These are phyloP conservation scores for Trypanosoma rangeli DNA, from an alignment of 208 protist species.

Conservation along the genomic window DNA sequence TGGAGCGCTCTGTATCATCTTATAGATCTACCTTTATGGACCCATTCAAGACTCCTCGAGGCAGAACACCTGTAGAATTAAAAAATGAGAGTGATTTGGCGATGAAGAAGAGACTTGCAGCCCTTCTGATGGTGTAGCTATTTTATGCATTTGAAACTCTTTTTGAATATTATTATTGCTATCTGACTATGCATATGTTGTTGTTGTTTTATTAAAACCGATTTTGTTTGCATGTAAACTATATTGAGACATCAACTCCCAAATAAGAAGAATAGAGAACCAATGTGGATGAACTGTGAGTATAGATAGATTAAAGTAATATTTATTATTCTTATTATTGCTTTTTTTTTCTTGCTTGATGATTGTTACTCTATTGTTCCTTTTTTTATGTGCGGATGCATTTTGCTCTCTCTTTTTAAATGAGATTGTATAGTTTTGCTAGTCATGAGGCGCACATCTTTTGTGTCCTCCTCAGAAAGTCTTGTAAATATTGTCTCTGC, in stretches of 20 bases:
- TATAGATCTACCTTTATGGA: slow-evolving; percentile 4
- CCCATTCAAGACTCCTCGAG: slow-evolving; percentile 10
- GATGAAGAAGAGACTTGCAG: slow-evolving; percentile 19
- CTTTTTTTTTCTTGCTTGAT: slow-evolving; percentile 8
- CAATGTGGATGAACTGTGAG: too few relatives aligned
- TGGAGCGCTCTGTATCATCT: not conserved
- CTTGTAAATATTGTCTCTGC: slow-evolving; percentile 21
- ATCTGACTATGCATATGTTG: too few relatives aligned
- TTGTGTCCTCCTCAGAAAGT: slow-evolving; percentile 16
- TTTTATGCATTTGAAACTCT: slow-evolving; percentile 7
- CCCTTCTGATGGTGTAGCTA: slow-evolving; percentile 19
- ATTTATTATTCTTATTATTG: not conserved
- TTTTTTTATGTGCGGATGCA: slow-evolving; percentile 4
- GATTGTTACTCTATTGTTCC: slow-evolving; percentile 2
- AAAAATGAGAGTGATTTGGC: slow-evolving; percentile 25
- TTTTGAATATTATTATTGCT: slow-evolving; percentile 24
- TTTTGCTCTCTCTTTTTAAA: slow-evolving; percentile 18
- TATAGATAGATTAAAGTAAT: too few relatives aligned
- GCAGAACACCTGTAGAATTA: slow-evolving; percentile 5
- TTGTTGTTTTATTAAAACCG: too few relatives aligned
- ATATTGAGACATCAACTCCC: too few relatives aligned
- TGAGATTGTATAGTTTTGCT: not conserved
- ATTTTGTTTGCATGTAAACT: too few relatives aligned
- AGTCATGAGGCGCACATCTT: slow-evolving; percentile 22
- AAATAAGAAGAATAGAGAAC: too few relatives aligned